These are phyloP conservation scores for Arbutus unedo DNA, from an alignment of 148 eudicot genomes.

Conservation along the genomic window DNA sequence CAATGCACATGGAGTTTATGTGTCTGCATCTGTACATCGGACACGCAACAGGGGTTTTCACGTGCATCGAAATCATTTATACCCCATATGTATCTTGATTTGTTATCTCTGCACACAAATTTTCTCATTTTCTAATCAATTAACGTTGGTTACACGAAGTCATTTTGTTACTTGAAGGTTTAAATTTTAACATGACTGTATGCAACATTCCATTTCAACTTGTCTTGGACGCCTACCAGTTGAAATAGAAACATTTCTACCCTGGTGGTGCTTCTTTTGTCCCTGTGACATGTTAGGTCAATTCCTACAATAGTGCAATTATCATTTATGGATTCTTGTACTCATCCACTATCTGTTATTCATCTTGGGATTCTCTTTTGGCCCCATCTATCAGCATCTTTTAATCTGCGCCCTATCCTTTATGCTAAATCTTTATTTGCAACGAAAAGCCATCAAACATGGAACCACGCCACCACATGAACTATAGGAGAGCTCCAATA, in stretches of 20 bases:
- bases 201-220: neutral
- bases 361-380: neutral
- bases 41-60: too few species aligned
- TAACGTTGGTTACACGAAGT: neutral
- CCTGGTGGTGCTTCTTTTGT: neutral
- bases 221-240: neutral
- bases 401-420: neutral
- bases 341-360: neutral
- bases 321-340: neutral
- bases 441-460: neutral
- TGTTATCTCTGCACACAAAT: too few species aligned
- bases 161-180: neutral
- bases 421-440: neutral
- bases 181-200: neutral
- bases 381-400: neutral
- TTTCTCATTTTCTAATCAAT: too few species aligned
- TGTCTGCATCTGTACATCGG: too few species aligned
- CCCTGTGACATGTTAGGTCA: too few species aligned
- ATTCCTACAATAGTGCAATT: too few species aligned
- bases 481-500: neutral
- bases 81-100: too few species aligned
- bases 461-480: neutral
- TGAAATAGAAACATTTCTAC: neutral
- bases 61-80: too few species aligned
- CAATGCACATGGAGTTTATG: too few species aligned